Base-by-base conservation (phyloP, 2,329 filamentous ascomycete species). In the Stemphylium vesicarium region DNA sequence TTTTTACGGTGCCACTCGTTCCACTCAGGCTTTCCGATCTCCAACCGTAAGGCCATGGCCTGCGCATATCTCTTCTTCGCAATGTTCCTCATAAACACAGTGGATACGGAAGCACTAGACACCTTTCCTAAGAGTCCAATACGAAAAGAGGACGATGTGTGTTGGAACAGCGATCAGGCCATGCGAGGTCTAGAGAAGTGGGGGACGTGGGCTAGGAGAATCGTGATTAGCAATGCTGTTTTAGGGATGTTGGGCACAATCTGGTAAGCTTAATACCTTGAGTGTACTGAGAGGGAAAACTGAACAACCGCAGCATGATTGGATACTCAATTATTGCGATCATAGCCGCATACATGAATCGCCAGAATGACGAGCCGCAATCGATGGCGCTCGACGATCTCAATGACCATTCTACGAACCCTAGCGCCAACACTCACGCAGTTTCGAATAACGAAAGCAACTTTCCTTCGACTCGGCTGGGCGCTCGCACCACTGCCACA, bases 31-130 rank as follows among this genome's bases (percentile, higher is more conserved):
- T 29, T 29, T 9, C 10, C 26, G 26, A 11, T 29, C 7, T 29
- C 26, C 26, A 29, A 29, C 26, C 26, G 26, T 11, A 29, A 29
- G 10, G 26, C 26, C 26, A 29, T 29, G 26, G 26, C 9, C 26
- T 29, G 26, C 11, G 26, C 26, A 29, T 29, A 10, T 11, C 8
- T 29, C 26, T 29, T 29, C 26, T 29, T 29, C 26, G 2, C 26
- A 29, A 29, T 29, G 26, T 29, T 29, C 9, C 26, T 29, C 26
- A 29, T 29, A 29, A 11, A 29, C 9, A 11, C 26, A 29, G 1
- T 29, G 8, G 7, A 29, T 11, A 29, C 26, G 4, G 26, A 29
- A 10, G 9, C 9, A 78, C 76, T 32, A 7, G 40, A 42, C 16
- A 20, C 15, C 5, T 20, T 42, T 20, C 40, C 40, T 4, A 24